Evolutionary conservation across 331 rosid genomes (phyloP).

Genomic region (Cydonia oblonga): DNA sequence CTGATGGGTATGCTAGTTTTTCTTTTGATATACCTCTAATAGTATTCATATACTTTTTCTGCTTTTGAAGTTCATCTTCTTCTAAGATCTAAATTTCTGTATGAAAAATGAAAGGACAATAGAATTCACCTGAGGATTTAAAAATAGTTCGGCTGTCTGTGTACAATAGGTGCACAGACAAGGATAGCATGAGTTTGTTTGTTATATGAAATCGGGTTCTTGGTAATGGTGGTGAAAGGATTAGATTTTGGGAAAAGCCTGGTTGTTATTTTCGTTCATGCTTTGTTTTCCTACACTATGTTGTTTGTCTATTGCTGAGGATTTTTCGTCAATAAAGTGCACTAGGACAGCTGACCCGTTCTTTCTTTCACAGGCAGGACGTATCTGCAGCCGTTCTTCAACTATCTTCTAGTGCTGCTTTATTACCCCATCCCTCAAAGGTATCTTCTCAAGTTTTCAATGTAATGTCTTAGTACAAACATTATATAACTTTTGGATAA

Average conservation of each 20-base stretch:
- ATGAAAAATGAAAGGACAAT: not conserved
- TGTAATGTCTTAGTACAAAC: not conserved
- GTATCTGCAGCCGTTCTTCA: conserved; percentile 13
- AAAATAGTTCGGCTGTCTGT: not conserved
- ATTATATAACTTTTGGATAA: not conserved
- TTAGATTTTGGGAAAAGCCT: not conserved
- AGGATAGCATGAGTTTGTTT: not conserved
- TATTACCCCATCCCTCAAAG: conserved; percentile 61
- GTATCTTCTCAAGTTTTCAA: conserved; percentile 21
- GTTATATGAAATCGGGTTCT: not conserved
- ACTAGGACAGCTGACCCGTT: not conserved
- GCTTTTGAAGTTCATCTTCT: not conserved
- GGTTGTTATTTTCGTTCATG: not conserved
- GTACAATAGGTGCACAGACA: not conserved
- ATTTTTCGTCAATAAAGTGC: not conserved
- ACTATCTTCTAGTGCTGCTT: conserved; percentile 45
- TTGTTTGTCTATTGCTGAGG: not conserved
- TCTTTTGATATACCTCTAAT: not conserved
- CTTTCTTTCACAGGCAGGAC: conserved; percentile 25
- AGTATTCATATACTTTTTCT: not conserved
- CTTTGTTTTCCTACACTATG: not conserved
- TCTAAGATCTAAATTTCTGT: not conserved
- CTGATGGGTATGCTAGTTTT: conserved; percentile 27
- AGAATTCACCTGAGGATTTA: not conserved
- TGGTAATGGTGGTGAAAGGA: not conserved